Evolutionary conservation across 2,329 filamentous ascomycete species (phyloP), one percentile per base, ranked within the genome.

Genomic region (Paraphaeosphaeria minitans): DNA sequence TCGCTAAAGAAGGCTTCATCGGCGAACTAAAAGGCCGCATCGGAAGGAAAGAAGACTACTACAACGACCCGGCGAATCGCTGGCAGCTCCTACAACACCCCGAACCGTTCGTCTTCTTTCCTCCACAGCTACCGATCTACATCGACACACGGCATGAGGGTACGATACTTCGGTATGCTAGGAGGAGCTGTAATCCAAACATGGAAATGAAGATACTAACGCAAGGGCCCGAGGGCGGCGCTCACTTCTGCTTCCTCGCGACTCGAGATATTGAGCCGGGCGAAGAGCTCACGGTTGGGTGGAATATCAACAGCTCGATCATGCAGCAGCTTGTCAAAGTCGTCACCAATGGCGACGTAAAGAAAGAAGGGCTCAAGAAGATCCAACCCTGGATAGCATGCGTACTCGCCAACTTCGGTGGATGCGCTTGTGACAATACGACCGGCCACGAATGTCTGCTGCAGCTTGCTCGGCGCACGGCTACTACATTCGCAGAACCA

Each of bases 201-300:
- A 87, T 95, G n/a, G 84, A 86, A 33, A 82, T 98, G 68, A 93
- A 95, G 73, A 96, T 93, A 0, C 91, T 93, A 65, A 85, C 97
- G 49, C 91, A 91, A 1, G 88, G 87, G 48, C 84, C 85, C 3
- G 88, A 74, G 57, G 70, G 69, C 54, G 71, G 87, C 1, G 96
- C 94, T 71, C 92, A 95, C 72, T 97, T 98, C 75, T 97, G 94
- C 85, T 89, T 97, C 63, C 87, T 97, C 59, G 93, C 92, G 67
- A 91, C 91, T 66, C 85, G 90, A 54, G 84, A 89, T 39, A 93
- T 98, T 85, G 68, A 91, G 82, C 27, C 85, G 83, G 66, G 85
- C 80, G 54, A 92, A 82, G 91, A 91, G 87, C 71, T 94, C 83
- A 78, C 85, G 77, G 64, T 84, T 84, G 65, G 85, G 81, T 85